These are phyloP conservation scores for Sanguinoderma infundibulare DNA, from an alignment of 1,284 basidiomycete species.

Conservation along the genomic window DNA sequence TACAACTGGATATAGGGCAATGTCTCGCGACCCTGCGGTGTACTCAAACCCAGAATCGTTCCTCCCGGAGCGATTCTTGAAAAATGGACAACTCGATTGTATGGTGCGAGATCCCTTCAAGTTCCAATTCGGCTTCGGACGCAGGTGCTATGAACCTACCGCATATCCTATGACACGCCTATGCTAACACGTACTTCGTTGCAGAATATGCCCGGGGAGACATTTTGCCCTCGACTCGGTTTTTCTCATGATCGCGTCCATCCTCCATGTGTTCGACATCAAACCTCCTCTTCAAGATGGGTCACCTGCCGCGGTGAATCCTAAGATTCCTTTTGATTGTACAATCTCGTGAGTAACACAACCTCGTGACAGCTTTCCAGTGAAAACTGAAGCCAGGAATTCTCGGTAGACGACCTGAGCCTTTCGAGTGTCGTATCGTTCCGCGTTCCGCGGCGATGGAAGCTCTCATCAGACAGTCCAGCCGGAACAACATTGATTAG, in stretches of 20 bases:
- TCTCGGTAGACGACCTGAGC: not conserved
- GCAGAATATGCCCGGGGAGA: constrained; percentile 30
- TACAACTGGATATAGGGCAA: constrained; percentile 11
- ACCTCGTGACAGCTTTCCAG: too few relatives aligned
- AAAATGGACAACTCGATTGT: constrained; percentile 18
- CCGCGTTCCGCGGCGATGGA: not conserved
- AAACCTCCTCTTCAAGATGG: not conserved
- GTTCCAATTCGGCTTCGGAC: constrained; percentile 27
- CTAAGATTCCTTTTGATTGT: not conserved
- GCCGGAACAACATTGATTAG: not conserved
- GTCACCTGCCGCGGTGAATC: not conserved
- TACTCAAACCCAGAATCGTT: constrained; percentile 26
- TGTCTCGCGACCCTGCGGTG: constrained; percentile 18
- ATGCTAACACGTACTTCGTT: not conserved
- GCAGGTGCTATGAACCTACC: constrained; percentile 14
- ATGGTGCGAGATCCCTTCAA: constrained; percentile 17
- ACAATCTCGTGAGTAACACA: not conserved
- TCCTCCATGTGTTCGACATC: constrained; percentile 23
- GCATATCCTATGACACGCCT: not conserved
- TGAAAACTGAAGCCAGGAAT: not conserved
- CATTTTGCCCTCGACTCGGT: constrained; percentile 23
- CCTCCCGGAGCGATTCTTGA: constrained; percentile 25
- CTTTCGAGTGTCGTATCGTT: not conserved
- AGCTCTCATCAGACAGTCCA: not conserved
- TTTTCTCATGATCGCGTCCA: constrained; percentile 19